These are phyloP conservation scores for Annulohypoxylon stygium DNA, from an alignment of 495 filamentous ascomycete species.

Conservation along the genomic window DNA sequence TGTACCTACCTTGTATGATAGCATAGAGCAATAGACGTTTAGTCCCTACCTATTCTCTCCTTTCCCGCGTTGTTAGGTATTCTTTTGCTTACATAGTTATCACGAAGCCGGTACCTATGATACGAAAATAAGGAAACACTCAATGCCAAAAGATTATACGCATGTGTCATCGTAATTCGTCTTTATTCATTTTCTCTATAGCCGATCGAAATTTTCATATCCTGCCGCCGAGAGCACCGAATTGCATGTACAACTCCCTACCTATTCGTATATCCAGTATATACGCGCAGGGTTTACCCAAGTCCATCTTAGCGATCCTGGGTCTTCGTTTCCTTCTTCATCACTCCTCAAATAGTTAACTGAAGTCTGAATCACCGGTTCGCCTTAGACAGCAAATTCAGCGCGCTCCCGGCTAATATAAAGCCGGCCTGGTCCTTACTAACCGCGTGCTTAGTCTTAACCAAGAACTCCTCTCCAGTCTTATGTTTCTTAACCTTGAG, in stretches of 20 bases:
- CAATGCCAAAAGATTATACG: too few species aligned
- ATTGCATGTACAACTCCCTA: background rate
- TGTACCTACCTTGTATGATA: too few species aligned
- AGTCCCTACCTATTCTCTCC: too few species aligned
- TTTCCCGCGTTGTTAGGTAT: too few species aligned
- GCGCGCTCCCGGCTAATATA: conserved; percentile 90
- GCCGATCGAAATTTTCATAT: conserved; percentile 15
- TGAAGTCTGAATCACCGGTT: conserved; percentile 36
- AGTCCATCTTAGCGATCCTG: background rate
- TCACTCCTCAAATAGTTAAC: background rate
- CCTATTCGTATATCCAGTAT: background rate
- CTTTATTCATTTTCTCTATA: conserved; percentile 26
- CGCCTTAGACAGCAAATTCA: conserved; percentile 82
- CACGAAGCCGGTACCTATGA: too few species aligned
- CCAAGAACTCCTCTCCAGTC: conserved; percentile 70
- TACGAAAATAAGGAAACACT: too few species aligned
- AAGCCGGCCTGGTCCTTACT: conserved; percentile 90
- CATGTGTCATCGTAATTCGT: background rate
- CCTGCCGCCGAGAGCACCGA: conserved; percentile 1
- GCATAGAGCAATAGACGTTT: too few species aligned
- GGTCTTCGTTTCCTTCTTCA: too few species aligned
- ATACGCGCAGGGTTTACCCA: background rate
- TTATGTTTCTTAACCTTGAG: conserved; percentile 72
- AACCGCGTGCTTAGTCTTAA: conserved; percentile 81
- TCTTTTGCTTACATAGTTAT: too few species aligned